phyloP scores from a whole-genome alignment of 2,329 filamentous ascomycete genomes.

The Penicillium concentricum region DNA sequence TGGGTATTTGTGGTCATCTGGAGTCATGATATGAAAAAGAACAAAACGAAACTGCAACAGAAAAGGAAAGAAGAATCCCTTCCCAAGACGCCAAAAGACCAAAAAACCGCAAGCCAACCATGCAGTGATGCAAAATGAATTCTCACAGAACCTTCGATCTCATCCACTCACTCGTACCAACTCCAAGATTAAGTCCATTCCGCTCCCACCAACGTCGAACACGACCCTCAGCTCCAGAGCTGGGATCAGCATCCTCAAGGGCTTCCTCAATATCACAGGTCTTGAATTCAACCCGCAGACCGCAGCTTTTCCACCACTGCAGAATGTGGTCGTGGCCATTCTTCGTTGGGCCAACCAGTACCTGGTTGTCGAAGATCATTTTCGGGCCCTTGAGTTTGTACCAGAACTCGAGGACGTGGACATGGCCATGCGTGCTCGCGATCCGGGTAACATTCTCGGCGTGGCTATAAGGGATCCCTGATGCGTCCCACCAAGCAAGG shows the following conservation, averaged over 20 bases:
- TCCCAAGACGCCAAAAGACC: conserved; percentile 1
- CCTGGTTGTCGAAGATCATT: conserved; percentile 78
- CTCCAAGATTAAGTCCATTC: conserved; percentile 76
- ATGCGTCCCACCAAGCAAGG: conserved; percentile 84
- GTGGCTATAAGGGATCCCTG: conserved; percentile 74
- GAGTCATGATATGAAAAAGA: conserved; percentile 12
- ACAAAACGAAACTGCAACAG: conserved; percentile 1
- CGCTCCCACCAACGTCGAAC: conserved; percentile 85
- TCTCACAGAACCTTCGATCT: conserved; percentile 68
- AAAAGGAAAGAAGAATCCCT: neutral
- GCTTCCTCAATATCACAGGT: conserved; percentile 96
- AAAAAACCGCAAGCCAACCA: neutral
- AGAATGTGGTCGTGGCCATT: conserved; percentile 80
- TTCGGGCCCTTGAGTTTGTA: conserved; percentile 70
- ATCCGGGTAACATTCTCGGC: conserved; percentile 80
- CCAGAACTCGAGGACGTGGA: conserved; percentile 82
- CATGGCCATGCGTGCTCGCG: conserved; percentile 80
- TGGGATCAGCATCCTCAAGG: conserved; percentile 71
- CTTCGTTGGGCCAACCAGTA: conserved; percentile 82
- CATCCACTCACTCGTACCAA: conserved; percentile 88
- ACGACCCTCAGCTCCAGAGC: conserved; percentile 67
- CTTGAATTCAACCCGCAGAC: conserved; percentile 82
- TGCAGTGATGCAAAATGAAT: conserved; percentile 1
- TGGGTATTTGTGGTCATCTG: conserved; percentile 24
- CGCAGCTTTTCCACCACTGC: conserved; percentile 82